phyloP scores from a whole-genome alignment of 192 early-diverging fungal species.

The Entomortierella parvispora region DNA sequence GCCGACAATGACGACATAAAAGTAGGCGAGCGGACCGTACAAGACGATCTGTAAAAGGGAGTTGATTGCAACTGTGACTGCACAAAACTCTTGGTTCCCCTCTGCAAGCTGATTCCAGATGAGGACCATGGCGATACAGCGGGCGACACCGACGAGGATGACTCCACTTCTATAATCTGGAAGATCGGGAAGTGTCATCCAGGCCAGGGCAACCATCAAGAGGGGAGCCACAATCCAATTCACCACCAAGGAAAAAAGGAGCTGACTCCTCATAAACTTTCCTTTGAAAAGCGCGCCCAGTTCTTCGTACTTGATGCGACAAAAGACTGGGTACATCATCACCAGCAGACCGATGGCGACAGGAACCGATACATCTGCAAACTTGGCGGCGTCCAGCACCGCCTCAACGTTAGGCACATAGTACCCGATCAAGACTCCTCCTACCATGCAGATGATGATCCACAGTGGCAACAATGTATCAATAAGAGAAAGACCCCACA shows the following conservation, averaged over 20 bases:
- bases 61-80: slow-evolving; percentile 77
- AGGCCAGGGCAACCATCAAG: slow-evolving; percentile 73
- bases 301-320: slow-evolving; percentile 63
- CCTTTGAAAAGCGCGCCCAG: slow-evolving; percentile 51
- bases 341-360: slow-evolving; percentile 71
- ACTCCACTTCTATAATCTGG: slow-evolving; percentile 73
- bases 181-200: slow-evolving; percentile 73
- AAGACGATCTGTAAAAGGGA: slow-evolving; percentile 72
- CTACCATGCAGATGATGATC: slow-evolving; percentile 42
- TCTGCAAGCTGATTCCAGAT: slow-evolving; percentile 78
- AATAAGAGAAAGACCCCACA: slow-evolving; percentile 33
- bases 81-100: slow-evolving; percentile 75
- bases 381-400: slow-evolving; percentile 61
- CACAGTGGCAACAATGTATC: slow-evolving; percentile 28
- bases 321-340: slow-evolving; percentile 84
- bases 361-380: slow-evolving; percentile 75
- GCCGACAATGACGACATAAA: slow-evolving; percentile 66
- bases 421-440: slow-evolving; percentile 48
- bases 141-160: slow-evolving; percentile 58
- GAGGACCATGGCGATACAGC: slow-evolving; percentile 85
- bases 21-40: slow-evolving; percentile 67
- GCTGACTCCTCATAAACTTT: slow-evolving; percentile 60
- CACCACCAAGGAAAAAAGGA: slow-evolving; percentile 64
- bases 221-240: slow-evolving; percentile 78
- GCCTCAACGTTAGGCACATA: slow-evolving; percentile 63